phyloP scores from a whole-genome alignment of 192 early-diverging fungal species.

The Linnemannia zychae region DNA sequence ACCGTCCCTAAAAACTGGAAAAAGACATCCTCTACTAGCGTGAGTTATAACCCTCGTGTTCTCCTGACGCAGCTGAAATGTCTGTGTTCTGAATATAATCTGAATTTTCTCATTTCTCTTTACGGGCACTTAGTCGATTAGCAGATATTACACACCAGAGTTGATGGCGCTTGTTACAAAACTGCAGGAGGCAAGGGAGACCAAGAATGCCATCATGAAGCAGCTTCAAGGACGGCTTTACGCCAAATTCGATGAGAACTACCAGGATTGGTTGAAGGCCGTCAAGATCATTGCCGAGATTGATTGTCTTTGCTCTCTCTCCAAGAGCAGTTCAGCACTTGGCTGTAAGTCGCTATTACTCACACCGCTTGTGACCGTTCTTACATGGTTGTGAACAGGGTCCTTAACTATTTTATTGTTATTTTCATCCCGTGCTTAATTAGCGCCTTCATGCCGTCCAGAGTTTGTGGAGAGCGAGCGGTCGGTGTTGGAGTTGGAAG shows the following conservation, averaged over 20 bases:
- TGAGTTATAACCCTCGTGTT: constrained; percentile 36
- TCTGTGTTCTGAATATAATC: not conserved
- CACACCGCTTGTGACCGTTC: not conserved
- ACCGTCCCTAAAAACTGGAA: constrained; percentile 86
- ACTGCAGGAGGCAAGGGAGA: constrained; percentile 87
- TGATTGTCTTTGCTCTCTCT: constrained; percentile 87
- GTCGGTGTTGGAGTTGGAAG: constrained; percentile 84
- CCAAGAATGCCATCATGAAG: constrained; percentile 79
- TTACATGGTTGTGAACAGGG: not conserved
- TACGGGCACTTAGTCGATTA: constrained; percentile 65
- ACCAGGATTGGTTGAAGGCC: constrained; percentile 76
- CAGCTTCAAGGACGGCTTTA: constrained; percentile 83
- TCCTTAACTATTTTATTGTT: not conserved
- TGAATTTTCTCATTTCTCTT: not conserved
- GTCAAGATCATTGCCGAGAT: constrained; percentile 85
- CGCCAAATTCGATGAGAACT: constrained; percentile 86
- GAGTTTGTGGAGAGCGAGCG: constrained; percentile 78
- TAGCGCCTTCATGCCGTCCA: constrained; percentile 88
- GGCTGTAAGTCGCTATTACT: constrained; percentile 66
- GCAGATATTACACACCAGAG: constrained; percentile 86
- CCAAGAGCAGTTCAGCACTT: constrained; percentile 72
- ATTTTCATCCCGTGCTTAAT: not conserved
- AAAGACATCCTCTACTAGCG: constrained; percentile 82
- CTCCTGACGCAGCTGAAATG: not conserved
- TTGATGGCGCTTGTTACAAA: constrained; percentile 75